Base-by-base conservation (phyloP, 2,329 filamentous ascomycete genomes). In the Falciphora oryzae region DNA sequence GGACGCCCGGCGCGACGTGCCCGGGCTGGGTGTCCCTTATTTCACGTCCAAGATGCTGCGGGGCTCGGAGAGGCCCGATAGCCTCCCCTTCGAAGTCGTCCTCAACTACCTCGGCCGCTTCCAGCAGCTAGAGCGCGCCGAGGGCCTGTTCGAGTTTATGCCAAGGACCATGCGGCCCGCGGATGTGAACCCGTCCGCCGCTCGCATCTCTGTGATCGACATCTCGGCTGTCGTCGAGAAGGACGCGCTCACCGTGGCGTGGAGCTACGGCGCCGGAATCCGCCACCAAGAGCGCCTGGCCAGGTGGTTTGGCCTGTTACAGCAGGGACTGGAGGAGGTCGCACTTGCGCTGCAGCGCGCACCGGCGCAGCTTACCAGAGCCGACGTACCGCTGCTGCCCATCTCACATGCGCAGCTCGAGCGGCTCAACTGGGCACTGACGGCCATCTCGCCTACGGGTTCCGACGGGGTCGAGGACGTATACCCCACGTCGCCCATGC, bases 401-500 rank as follows among this genome's bases (percentile, higher is more conserved):
- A 59, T 31, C 8, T 22, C 25, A 2, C 32, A 59, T 11, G 10
- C 27, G 29, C 27, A 59, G 22, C 28, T 59, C 18, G 28, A 32
- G 57, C 32, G 32, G 32, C 32, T 35, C 32, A 35, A 35, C 32
- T 35, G 32, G 32, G 32, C 32, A 35, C 8, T 35, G 8, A 35
- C 32, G 32, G 32, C 32, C 32, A 14, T 35, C 32, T 35, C 32
- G 32, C 32, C 67, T 67, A 62, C 63, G 63, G 32, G 32, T 5
- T 4, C 13, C 8, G 22, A 31, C 22, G 28, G 83, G 5, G 68
- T 76, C n/a, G 71, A 77, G 38, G 77, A 80, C 63, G 70, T 78
- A 0, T 78, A 77, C 59, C 77, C 76, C 2, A 76, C 74, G 66
- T 73, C 76, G 8, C 71, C 75, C 1, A 68, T 74, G 4, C 78